Evolutionary conservation across 495 filamentous ascomycete genomes (phyloP), one percentile per base, ranked within the genome.

Genomic region (Alectoria sarmentosa): DNA sequence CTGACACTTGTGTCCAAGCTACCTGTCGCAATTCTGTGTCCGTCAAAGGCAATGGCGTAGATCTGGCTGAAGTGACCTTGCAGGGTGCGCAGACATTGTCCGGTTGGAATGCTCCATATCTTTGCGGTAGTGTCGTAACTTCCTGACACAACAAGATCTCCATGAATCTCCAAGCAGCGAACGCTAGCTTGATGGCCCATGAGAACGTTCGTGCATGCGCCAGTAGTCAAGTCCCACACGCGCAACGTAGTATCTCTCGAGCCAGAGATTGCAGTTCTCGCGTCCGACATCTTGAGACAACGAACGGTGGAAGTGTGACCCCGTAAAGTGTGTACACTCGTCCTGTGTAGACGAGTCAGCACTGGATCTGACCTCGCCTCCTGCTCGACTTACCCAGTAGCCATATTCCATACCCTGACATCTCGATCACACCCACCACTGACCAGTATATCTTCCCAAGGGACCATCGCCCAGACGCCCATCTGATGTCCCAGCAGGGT

Each of bases 391-490:
- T 69, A 96, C 92, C 95, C 94, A 68, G 90, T 94, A 56, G 85
- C 85, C 85, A 98, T 89, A 74, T 98, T 91, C 94, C 94, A 98
- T 4, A 98, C 95, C 64, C 94, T 82, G 36, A 98, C 94, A 74
- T 98, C 95, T 60, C 94, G 84, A 75, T 98, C 94, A 74, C 94
- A 98, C 39, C 94, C 94, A 68, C 94, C 94, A 71, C 91, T 96
- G 58, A 98, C 95, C 63, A 98, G 80, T 62, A 89, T 90, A 74
- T 98, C 92, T 65, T 89, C 95, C 90, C 92, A 96, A 19, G 94
- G 95, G 61, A 98, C 92, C 93, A 98, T 98, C 26, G 94, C 94
- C 94, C 94, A 98, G 46, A 98, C 94, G 41, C 94, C 94, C 94
- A 98, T 98, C 44, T 96, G 89, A 75, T 98, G 94, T 36, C 94